A percentile compares a stretch with the other conserved stretches of the same genome.
Evolutionary conservation across 2,329 filamentous ascomycete genomes (phyloP).

Genomic region (Sclerotinia nivalis): DNA sequence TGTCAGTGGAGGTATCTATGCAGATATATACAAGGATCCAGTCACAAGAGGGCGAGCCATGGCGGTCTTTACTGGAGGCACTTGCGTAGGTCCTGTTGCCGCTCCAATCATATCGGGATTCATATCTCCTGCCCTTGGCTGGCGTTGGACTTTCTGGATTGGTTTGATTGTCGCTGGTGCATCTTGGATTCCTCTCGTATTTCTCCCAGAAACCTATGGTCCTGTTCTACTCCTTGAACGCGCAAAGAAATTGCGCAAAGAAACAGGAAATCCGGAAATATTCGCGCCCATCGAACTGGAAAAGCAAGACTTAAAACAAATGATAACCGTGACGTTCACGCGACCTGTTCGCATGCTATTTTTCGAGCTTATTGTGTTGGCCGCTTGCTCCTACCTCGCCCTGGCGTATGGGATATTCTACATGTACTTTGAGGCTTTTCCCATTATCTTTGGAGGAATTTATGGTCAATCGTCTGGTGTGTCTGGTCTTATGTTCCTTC

Average conservation of each 20-base stretch:
- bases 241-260: conserved; percentile 57
- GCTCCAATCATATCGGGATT: conserved; percentile 63
- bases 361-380: conserved; percentile 63
- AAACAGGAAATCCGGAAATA: conserved; percentile 56
- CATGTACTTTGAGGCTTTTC: conserved; percentile 66
- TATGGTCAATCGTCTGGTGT: conserved; percentile 61
- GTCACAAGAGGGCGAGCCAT: conserved; percentile 59
- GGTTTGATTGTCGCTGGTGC: conserved; percentile 63
- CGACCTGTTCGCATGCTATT: conserved; percentile 60
- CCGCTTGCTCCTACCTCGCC: conserved; percentile 60
- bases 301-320: conserved; percentile 50
- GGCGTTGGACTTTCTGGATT: conserved; percentile 66
- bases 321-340: conserved; percentile 59
- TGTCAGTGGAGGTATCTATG: conserved; percentile 63
- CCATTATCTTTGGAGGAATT: conserved; percentile 59
- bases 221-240: conserved; percentile 61
- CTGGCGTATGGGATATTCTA: conserved; percentile 65
- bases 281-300: conserved; percentile 65
- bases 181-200: conserved; percentile 59
- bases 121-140: conserved; percentile 55
- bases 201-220: conserved; percentile 64
- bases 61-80: conserved; percentile 64
- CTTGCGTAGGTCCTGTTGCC: conserved; percentile 62
- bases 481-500: conserved; percentile 61
- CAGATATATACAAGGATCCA: conserved; percentile 63